Evolutionary conservation across 768 basidiomycete species (phyloP), one percentile per base, ranked within the genome.

Genomic region (Suillus sp.): DNA sequence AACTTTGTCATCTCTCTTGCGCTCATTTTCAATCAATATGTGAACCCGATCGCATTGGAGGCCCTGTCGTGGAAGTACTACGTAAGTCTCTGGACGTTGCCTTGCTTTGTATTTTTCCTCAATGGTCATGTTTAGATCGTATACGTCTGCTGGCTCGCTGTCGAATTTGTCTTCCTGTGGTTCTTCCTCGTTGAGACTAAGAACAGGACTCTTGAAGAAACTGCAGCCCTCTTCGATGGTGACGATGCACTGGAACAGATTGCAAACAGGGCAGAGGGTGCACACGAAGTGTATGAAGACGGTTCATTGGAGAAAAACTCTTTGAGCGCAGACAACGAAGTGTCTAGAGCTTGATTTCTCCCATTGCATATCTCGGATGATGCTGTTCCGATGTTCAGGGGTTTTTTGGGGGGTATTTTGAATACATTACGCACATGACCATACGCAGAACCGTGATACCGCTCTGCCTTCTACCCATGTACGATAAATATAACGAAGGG

Each of bases 21-120:
- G 7, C 86, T 95, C 68, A 91, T 96, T 75, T 92, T 96, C 78
- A 94, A 93, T 74, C 92, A 93, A 77, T 92, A 93, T 71, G 86
- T 89, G 74, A 94, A 94, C 79, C 93, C 92, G 40, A 84, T 92
- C 72, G 91, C 90, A 38, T 79, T 93, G 48, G 80, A 81, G 6
- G 62, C 71, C 42, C 78, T 93, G 57, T 78, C 72, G 61, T 93
- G 92, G 92, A 91, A 87, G 71, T 93, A 92, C 80, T 91, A 91
- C 73, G 82, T 86, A 61, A 59, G 83, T 77, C 7, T 30, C 14
- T 25, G 20, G 16, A 4, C 18, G 16, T 13, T 45, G 6, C 13
- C 5, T 56, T 22, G 25, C 7, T 35, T 11, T 42, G 18, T 22
- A 13, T 34, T 20, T 54, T 57, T 25, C 32, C 54, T 59, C 25